Evolutionary conservation across 305 asterid species (phyloP), one percentile per base, ranked within the genome.

Genomic region (Nicotiana rustica): DNA sequence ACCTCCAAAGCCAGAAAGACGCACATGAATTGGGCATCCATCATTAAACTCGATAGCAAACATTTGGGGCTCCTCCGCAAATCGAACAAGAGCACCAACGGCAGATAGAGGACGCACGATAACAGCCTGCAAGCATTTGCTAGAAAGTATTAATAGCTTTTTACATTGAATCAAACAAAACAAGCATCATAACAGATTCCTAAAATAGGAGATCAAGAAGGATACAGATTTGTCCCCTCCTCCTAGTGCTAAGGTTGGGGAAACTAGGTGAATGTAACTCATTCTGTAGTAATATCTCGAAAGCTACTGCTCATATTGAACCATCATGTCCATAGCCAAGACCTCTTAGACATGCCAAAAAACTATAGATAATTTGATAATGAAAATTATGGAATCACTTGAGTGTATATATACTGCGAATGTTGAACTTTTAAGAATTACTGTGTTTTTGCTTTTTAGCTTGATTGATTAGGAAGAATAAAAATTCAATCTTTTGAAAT

Each of bases 31-130:
- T 67, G 99, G 98, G 84, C 98, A 95, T 85, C 99, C 99, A 89
- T 97, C 99, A 89, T 89, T 92, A 88, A 92, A 97, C 87, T 97
- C 99, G 86, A 97, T 87, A 84, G 98, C 99, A 84, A 97, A 97
- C 99, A 95, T 93, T 91, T 97, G 99, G 81, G 99, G 99, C 94
- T 97, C 99, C 95, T 97, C 99, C 71, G 98, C 93, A 90, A 94
- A 95, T 79, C 98, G 96, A 88, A 97, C 99, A 86, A 97, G 99
- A 85, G 97, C 97, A 88, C 95, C 89, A 83, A 97, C 95, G 47
- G 98, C 84, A 82, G 99, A 93, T 87, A 97, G 87, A 81, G 99
- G 98, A 33, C 97, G 97, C 83, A 93, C 98, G 66, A 90, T 90
- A 84, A 95, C 97, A 88, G 98, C 98, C 99, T 97, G 94, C 92